A percentile compares a stretch with the other conserved stretches of the same genome.
These are phyloP conservation scores for Boletellus ananiceps DNA, from an alignment of 768 basidiomycete species.

Conservation along the genomic window DNA sequence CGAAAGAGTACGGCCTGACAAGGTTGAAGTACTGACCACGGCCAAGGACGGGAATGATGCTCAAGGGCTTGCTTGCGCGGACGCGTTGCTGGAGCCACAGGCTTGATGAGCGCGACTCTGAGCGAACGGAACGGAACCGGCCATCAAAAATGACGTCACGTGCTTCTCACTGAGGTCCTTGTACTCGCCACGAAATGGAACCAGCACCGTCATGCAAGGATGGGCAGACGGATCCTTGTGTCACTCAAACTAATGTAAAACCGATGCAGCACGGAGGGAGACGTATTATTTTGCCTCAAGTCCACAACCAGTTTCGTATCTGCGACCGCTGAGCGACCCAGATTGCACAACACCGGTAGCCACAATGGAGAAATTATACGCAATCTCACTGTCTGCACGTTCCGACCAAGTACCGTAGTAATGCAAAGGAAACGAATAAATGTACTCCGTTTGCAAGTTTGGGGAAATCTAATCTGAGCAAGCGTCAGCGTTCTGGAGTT, in stretches of 20 bases:
- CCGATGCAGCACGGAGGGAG: too few relatives aligned
- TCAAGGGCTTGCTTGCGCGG: neutral
- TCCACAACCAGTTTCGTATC: neutral
- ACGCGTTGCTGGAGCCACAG: too few relatives aligned
- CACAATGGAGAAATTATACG: neutral
- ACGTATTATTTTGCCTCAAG: too few relatives aligned
- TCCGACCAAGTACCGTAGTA: neutral
- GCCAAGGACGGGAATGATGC: neutral
- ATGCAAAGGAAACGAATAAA: neutral
- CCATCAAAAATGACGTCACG: too few relatives aligned
- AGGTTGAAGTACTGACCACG: conserved; percentile 1
- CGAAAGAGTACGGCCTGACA: neutral
- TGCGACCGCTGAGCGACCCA: neutral
- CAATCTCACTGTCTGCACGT: neutral
- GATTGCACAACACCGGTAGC: neutral
- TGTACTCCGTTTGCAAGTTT: conserved; percentile 9
- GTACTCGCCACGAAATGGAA: too few relatives aligned
- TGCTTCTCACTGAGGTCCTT: too few relatives aligned
- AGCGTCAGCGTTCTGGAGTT: neutral
- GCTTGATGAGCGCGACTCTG: too few relatives aligned
- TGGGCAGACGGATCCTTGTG: too few relatives aligned
- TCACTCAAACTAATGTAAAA: too few relatives aligned
- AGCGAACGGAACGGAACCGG: too few relatives aligned
- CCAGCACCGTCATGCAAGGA: too few relatives aligned
- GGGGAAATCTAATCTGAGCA: conserved; percentile 13